A percentile compares a stretch with the other conserved stretches of the same genome.
phyloP scores from a whole-genome alignment of 2,329 filamentous ascomycete genomes.

The Amauroascus verrucosus region DNA sequence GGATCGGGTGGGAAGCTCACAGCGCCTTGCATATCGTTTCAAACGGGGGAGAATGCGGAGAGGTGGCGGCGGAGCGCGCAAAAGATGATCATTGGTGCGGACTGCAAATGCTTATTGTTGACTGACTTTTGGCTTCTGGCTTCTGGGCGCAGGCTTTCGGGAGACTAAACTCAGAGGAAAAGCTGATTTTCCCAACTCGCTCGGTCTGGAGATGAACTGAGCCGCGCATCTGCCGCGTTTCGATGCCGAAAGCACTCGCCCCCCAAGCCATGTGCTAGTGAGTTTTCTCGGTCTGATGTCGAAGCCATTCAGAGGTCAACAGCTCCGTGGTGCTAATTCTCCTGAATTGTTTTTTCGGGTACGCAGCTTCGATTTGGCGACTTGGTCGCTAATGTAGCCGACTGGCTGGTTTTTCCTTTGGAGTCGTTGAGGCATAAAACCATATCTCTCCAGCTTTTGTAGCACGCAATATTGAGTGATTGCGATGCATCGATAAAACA shows the following conservation, averaged over 20 bases:
- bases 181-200: no score
- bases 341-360: no score
- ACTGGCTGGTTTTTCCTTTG: no score
- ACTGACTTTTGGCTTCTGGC: background rate
- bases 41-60: background rate
- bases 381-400: background rate
- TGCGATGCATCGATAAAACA: no score
- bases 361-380: no score
- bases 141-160: background rate
- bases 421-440: no score
- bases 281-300: background rate
- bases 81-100: background rate
- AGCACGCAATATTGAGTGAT: no score
- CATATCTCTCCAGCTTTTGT: no score
- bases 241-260: background rate
- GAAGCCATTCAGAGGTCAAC: background rate
- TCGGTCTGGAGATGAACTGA: background rate
- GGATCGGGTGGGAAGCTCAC: background rate
- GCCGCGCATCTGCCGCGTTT: background rate
- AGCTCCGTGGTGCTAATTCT: no score
- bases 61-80: background rate
- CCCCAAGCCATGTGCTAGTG: no score
- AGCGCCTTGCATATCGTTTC: no score
- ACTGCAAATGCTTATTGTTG: background rate
- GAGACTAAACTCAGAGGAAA: background rate